phyloP scores from a whole-genome alignment of 768 basidiomycete species.

The Ramaria sp. region DNA sequence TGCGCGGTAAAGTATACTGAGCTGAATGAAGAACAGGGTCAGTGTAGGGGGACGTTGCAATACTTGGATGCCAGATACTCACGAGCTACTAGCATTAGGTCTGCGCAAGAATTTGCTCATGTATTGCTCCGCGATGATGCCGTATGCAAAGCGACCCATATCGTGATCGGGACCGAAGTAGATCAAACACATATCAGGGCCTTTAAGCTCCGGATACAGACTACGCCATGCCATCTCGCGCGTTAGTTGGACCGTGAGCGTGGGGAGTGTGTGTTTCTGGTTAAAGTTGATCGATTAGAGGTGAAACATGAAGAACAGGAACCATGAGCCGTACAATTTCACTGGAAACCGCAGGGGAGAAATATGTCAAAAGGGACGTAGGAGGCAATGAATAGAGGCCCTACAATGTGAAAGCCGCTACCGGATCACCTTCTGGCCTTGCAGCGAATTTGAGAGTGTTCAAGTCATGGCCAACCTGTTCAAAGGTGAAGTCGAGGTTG shows the following conservation, averaged over 20 bases:
- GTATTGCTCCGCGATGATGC: constrained; percentile 37
- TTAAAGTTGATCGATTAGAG: background rate
- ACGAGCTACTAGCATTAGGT: constrained; percentile 55
- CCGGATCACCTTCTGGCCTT: constrained; percentile 7
- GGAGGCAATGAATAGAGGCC: background rate
- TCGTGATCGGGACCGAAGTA: constrained; percentile 59
- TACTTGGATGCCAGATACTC: constrained; percentile 17
- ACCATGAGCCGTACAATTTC: background rate
- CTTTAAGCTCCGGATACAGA: constrained; percentile 62
- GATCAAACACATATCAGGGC: constrained; percentile 67
- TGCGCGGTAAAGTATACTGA: constrained; percentile 68
- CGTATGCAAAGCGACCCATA: constrained; percentile 59
- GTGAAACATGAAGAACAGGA: background rate
- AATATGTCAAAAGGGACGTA: background rate
- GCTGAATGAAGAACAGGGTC: constrained; percentile 22
- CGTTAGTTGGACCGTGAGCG: constrained; percentile 46
- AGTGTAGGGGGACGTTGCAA: background rate
- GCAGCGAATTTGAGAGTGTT: constrained; percentile 2
- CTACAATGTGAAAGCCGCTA: constrained; percentile 2
- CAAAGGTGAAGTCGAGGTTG: constrained; percentile 7
- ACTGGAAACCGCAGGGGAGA: background rate
- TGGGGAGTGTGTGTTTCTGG: constrained; percentile 30
- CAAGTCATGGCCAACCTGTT: constrained; percentile 3
- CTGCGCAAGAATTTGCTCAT: constrained; percentile 52
- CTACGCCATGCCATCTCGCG: constrained; percentile 58